Evolutionary conservation across 345 rosid species (phyloP).

Genomic region (Firmiana major): DNA sequence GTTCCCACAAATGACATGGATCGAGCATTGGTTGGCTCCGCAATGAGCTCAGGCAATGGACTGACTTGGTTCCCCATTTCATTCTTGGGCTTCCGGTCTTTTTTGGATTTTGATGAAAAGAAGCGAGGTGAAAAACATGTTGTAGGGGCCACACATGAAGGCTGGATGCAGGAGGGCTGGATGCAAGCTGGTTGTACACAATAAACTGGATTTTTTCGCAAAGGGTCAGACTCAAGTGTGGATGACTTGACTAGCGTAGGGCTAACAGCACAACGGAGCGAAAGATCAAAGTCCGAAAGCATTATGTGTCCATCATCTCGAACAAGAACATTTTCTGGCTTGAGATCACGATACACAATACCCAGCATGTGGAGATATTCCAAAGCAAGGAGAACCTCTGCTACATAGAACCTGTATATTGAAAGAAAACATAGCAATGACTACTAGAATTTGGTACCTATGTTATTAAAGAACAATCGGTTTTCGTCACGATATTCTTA

Average conservation of each 20-base stretch:
- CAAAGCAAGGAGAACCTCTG: constrained; percentile 77
- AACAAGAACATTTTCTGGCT: constrained; percentile 86
- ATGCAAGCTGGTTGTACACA: constrained; percentile 68
- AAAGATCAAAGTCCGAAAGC: constrained; percentile 90
- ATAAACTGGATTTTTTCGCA: constrained; percentile 46
- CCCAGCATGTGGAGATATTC: constrained; percentile 92
- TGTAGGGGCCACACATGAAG: constrained; percentile 56
- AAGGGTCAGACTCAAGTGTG: constrained; percentile 37
- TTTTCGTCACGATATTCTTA: not conserved
- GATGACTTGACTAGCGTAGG: constrained; percentile 56
- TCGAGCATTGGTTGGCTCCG: constrained; percentile 88
- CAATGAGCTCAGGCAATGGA: constrained; percentile 86
- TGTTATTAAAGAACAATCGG: not conserved
- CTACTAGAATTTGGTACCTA: not conserved
- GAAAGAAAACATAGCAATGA: constrained; percentile 6
- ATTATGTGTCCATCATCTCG: constrained; percentile 90
- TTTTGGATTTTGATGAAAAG: constrained; percentile 54
- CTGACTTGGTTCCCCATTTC: constrained; percentile 58
- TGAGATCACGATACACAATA: constrained; percentile 75
- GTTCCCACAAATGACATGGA: constrained; percentile 93
- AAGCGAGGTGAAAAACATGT: constrained; percentile 59
- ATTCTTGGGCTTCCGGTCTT: constrained; percentile 43
- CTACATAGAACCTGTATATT: constrained; percentile 66
- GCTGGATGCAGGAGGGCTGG: constrained; percentile 48
- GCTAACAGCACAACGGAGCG: constrained; percentile 59